Base-by-base conservation (phyloP, 768 basidiomycete species). In the Podaxis pistillaris region DNA sequence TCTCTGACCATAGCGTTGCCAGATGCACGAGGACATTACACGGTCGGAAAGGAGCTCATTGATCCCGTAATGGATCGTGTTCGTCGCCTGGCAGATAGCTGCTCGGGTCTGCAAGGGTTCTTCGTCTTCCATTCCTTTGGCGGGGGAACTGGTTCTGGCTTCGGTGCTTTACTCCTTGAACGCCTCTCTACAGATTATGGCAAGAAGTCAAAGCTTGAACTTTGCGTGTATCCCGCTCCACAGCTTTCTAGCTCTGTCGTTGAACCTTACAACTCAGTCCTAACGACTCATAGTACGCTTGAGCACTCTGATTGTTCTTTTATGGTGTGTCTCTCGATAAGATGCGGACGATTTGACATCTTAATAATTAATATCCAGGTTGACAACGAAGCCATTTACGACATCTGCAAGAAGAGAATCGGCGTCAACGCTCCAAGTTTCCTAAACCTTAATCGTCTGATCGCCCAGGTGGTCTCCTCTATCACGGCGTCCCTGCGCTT, bases 241-340 rank as follows among this genome's bases (percentile, higher is more conserved):
- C 90, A 91, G 70, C 84, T 96, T 8, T 46, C 93, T 53, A 97
- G 89, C 79, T 98, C 96, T 40, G 91, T 98, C 64, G 97, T 99
- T 50, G 97, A 99, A 78, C 97, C 97, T 1, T 99, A 99, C 83
- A 99, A 99, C 84, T 91, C 92, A 1, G 91, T 97, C 58, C 83
- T 99, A 65, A 98, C 97, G 53, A 99, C 97, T 54, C 97, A 99
- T 78, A 98, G 96, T 46, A 98, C 97, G 59, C 89, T 98, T 63
- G 97, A 98, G 77, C 96, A 99, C 79, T 97, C 97, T n/a, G 97
- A 99, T 80, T 99, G 97, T 77, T 98, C 97, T 44, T 99, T 99
- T 84, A 98, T 99, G 96, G 97, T 90, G 66, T 26, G 72, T 61
- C 53, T 26, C 17, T 54, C 17, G 55, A 44, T 30, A 46, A 19